Evolutionary conservation across 2,329 filamentous ascomycete genomes (phyloP), one percentile per base, ranked within the genome.

Genomic region (Ophidiomyces ophidiicola): DNA sequence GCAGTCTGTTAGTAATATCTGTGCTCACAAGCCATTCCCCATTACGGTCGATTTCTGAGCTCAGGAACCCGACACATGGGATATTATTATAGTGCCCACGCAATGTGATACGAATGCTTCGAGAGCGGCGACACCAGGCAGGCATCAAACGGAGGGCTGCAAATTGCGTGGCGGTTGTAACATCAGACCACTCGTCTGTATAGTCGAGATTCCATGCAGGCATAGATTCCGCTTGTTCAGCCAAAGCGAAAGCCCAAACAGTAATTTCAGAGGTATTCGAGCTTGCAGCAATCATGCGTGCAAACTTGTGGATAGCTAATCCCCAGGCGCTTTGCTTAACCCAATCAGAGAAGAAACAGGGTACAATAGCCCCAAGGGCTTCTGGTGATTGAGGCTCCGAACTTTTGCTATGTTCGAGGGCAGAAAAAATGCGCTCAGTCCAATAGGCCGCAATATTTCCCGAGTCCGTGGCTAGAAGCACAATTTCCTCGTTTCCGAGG

Each of bases 241-340:
- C 58, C 37, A 80, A 61, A 0, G 71, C 74, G 49, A 75, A 74
- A 10, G 73, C 72, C 49, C 75, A 72, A 1, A 80, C 64, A 2
- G 67, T 71, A 19, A 82, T 69, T 11, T 63, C 52, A 15, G 67
- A 64, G 0, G 70, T 72, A 55, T 98, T 98, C 0, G 82, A 78
- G 50, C 82, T 83, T 26, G 92, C 79, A 0, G 88, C 90, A 46
- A 98, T 80, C 45, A 94, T 66, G 0, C 87, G 76, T n/a, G 83
- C 84, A 46, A 78, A 66, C 45, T 75, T 71, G 56, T 96, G 88
- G 7, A 94, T 71, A 5, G 85, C 80, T 33, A 94, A 61, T 0
- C 88, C 90, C 90, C 90, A 98, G 2, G 87, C 88, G 44, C 83
- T 88, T 17, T 62, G 64, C 1, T 74, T 74, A 2, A 94, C 85